These are phyloP conservation scores for Gloeopeniophorella convolvens DNA, from an alignment of 768 basidiomycete genomes.

Conservation along the genomic window DNA sequence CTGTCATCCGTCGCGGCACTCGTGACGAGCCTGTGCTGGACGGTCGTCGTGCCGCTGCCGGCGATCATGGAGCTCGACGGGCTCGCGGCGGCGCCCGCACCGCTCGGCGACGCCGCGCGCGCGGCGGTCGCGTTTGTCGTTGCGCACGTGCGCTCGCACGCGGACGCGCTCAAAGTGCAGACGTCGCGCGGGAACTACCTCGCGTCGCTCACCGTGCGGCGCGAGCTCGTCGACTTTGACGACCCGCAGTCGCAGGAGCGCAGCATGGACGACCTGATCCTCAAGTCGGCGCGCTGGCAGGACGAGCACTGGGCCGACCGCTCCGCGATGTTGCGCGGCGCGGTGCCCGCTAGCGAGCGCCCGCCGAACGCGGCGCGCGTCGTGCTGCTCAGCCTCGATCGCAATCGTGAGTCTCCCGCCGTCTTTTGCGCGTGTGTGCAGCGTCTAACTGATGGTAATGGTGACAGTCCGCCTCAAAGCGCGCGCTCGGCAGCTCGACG, in stretches of 20 bases:
- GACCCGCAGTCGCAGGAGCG: slow-evolving; percentile 44
- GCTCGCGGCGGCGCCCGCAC: slow-evolving; percentile 53
- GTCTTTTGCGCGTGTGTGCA: no score
- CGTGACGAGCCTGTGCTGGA: slow-evolving; percentile 79
- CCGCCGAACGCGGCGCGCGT: slow-evolving; percentile 65
- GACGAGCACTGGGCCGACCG: slow-evolving; percentile 89
- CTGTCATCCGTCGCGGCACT: slow-evolving; percentile 65
- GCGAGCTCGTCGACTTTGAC: slow-evolving; percentile 75
- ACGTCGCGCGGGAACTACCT: slow-evolving; percentile 95
- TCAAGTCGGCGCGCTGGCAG: slow-evolving; percentile 91
- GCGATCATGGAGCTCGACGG: slow-evolving; percentile 98
- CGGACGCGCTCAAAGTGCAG: slow-evolving; percentile 82
- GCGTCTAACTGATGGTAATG: background rate
- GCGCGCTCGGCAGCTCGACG: slow-evolving; percentile 76
- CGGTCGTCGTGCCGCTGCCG: slow-evolving; percentile 84
- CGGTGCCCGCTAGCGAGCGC: slow-evolving; percentile 22
- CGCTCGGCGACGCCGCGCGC: slow-evolving; percentile 70
- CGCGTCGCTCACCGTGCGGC: slow-evolving; percentile 69
- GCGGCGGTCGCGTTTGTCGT: slow-evolving; percentile 72
- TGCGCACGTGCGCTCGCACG: slow-evolving; percentile 65
- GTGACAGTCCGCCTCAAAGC: slow-evolving; percentile 81
- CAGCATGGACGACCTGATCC: slow-evolving; percentile 92
- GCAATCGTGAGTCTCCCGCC: slow-evolving; percentile 61
- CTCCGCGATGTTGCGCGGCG: slow-evolving; percentile 53
- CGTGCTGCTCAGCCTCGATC: slow-evolving; percentile 83